These are phyloP conservation scores for Ramaria sp. DNA, from an alignment of 768 basidiomycete species.

Conservation along the genomic window DNA sequence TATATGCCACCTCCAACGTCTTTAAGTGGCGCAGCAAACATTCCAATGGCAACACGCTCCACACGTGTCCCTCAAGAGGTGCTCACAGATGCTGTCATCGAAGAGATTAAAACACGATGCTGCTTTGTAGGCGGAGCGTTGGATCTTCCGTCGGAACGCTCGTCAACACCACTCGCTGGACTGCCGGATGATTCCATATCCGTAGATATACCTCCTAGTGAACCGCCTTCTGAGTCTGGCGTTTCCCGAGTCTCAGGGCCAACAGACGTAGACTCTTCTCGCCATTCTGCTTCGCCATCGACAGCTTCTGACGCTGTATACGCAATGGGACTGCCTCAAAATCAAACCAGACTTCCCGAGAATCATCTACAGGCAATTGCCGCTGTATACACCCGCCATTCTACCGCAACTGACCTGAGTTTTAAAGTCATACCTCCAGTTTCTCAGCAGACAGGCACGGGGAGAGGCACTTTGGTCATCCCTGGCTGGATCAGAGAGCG, in stretches of 20 bases:
- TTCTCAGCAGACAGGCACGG: slow-evolving; percentile 58
- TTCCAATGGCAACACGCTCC: slow-evolving; percentile 50
- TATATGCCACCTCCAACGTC: slow-evolving; percentile 77
- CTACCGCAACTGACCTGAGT: slow-evolving; percentile 64
- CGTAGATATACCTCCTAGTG: slow-evolving; percentile 12
- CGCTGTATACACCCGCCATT: slow-evolving; percentile 62
- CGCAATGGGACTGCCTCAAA: slow-evolving; percentile 15
- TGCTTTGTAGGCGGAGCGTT: slow-evolving; percentile 75
- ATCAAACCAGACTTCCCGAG: slow-evolving; percentile 27
- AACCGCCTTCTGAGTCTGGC: slow-evolving; percentile 55
- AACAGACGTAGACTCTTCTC: slow-evolving; percentile 43
- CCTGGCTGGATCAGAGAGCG: slow-evolving; percentile 96
- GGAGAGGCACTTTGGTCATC: slow-evolving; percentile 67
- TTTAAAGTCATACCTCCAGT: slow-evolving; percentile 59
- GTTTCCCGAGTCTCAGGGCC: slow-evolving; percentile 43
- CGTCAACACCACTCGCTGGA: neutral
- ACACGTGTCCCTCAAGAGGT: slow-evolving; percentile 69
- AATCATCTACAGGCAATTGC: slow-evolving; percentile 53
- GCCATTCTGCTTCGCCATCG: slow-evolving; percentile 44
- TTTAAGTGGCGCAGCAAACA: slow-evolving; percentile 50
- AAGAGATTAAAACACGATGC: slow-evolving; percentile 82
- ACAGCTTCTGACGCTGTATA: slow-evolving; percentile 23
- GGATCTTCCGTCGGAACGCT: slow-evolving; percentile 19
- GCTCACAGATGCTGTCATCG: slow-evolving; percentile 69
- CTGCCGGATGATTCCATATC: slow-evolving; percentile 11